Evolutionary conservation across 1,284 basidiomycete genomes (phyloP), one percentile per base, ranked within the genome.

Genomic region (Pholiota adiposa): DNA sequence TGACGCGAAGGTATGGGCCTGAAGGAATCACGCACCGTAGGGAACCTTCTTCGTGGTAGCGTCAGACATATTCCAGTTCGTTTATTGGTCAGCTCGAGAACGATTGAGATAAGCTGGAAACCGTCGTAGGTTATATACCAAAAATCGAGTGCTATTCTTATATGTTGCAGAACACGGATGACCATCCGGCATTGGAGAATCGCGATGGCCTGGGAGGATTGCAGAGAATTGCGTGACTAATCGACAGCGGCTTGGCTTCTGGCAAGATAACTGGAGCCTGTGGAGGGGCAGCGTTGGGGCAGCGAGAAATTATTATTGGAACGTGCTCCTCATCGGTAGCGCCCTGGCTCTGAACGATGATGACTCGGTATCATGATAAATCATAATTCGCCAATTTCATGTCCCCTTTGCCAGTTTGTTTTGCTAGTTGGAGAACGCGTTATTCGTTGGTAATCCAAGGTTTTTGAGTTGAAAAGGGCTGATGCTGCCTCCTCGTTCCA

Each of bases 201-300:
- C 21, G 41, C 41, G 19, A 44, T 25, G 36, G 41, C 41, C 19
- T 44, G 41, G n/a, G 41, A 44, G 44, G 41, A 23, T 44, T 44
- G 41, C 41, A 44, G 41, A 44, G 18, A 18, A 46, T 46, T 46
- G 44, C 44, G 44, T 46, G 44, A 46, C 23, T 46, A 46, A 46
- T 25, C 23, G 11, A 14, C 25, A 38, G 9, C 36, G 16, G 6
- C 36, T 38, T 38, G 36, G 29, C 29, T 31, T 38, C 36, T 38
- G 4, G 36, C 36, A 4, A 38, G 36, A 38, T 38, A 12, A 38
- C 36, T 16, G 6, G 29, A 31, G 29, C 5, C 5, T 31, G 29
- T 11, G 11, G 29, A 4, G 29, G 29, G n/a, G n/a, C n/a, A n/a
- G n/a, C n/a, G 6, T 33, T 12, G 12, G 31, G 6, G 12, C 31